Base-by-base conservation (phyloP, 2,329 filamentous ascomycete genomes). In the Emmonsiellopsis sp. region DNA sequence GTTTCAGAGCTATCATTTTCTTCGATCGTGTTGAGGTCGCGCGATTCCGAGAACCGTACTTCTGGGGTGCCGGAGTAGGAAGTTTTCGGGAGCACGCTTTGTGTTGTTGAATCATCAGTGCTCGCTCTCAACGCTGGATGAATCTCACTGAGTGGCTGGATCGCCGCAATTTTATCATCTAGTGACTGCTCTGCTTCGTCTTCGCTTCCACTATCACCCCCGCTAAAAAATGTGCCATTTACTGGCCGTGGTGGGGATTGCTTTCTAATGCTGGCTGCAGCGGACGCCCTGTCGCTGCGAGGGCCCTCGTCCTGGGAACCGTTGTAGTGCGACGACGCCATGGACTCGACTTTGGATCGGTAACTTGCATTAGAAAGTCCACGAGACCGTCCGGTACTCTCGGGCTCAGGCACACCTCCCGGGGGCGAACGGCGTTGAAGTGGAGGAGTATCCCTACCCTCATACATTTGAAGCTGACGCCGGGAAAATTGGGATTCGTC, bases 401-500 rank as follows among this genome's bases (percentile, higher is more conserved):
- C 63, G n/a, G 60, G 54, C 11, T 55, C 58, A 32, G 54, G 38
- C 5, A 15, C n/a, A 34, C 13, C 31, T 20, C 45, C 26, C 48
- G 53, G 30, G 10, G 55, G 56, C 3, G 56, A 47, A 16, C 60
- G 62, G 31, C 62, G 63, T n/a, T 58, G 66, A 55, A 55, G 62
- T 51, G 73, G 68, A 35, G 85, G 81, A 0, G 81, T 82, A 53
- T 86, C 85, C 30, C 85, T 80, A 31, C 84, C 87, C 62, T 87
- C 81, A 58, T 92, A 87, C 67, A 95, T 81, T 66, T 90, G 87
- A 47, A 87, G 74, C 63, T 95, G 87, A 44, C 89, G 82, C 64
- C 94, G 86, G 5, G 87, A 81, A 63, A 89, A 96, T 63, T 89
- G 87, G 16, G 85, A 82, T 63, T 96, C 91, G 62, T 95, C 89